Conservation (phyloP, 345 rosid species). For the Brassica nigra region DNA sequence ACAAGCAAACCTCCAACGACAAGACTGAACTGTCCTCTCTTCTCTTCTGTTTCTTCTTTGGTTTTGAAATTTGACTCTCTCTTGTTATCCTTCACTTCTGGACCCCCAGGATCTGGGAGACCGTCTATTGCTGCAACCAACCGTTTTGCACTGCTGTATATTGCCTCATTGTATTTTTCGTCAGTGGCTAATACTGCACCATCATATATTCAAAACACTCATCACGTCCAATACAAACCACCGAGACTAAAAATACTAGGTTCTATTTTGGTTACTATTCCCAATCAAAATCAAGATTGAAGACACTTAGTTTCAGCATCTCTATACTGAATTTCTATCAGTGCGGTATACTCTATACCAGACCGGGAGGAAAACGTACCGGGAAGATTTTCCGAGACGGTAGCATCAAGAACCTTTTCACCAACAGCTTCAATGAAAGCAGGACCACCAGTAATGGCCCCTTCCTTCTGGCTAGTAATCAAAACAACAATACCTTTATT, state of each 20-base stretch:
- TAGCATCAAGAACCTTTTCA: conserved; percentile 81
- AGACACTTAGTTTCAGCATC: neutral
- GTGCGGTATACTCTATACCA: neutral
- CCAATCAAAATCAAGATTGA: neutral
- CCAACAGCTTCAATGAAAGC: conserved; percentile 87
- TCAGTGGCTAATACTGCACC: conserved; percentile 90
- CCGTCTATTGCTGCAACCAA: conserved; percentile 94
- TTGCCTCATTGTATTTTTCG: conserved; percentile 93
- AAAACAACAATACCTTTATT: conserved; percentile 91
- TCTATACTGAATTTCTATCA: neutral
- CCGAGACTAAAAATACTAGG: neutral
- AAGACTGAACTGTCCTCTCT: conserved; percentile 91
- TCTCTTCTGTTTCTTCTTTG: conserved; percentile 93
- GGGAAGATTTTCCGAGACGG: conserved; percentile 91
- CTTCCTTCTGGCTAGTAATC: conserved; percentile 93
- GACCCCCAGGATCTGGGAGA: conserved; percentile 94
- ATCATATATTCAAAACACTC: conserved; percentile 13
- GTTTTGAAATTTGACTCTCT: conserved; percentile 89
- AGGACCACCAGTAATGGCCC: conserved; percentile 97
- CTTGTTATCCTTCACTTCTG: conserved; percentile 64
- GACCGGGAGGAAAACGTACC: conserved; percentile 43
- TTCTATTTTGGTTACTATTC: neutral
- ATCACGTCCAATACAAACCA: neutral
- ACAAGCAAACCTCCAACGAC: conserved; percentile 94
- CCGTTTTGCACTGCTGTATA: conserved; percentile 76